Conservation (phyloP, 257 asterid species). For the Ballota nigra region DNA sequence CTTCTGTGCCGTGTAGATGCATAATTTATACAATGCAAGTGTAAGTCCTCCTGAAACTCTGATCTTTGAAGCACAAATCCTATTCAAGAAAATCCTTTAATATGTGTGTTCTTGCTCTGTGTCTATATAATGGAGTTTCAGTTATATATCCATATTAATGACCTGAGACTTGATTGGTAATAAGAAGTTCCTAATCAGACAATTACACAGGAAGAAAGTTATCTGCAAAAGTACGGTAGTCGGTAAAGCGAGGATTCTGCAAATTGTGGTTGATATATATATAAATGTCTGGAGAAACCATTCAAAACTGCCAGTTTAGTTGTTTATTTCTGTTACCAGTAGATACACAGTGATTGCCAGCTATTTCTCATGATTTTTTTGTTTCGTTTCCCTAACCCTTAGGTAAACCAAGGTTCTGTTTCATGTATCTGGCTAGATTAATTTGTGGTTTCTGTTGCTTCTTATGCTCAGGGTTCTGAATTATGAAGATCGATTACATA, state of each 20-base stretch:
- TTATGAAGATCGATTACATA: conserved; percentile 3
- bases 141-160: background rate
- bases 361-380: background rate
- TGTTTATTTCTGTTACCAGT: background rate
- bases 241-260: background rate
- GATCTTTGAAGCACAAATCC: background rate
- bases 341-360: background rate
- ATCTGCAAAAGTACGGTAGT: background rate
- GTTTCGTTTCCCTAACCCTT: background rate
- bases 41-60: background rate
- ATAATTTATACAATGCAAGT: background rate
- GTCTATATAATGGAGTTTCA: background rate
- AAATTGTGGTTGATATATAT: background rate
- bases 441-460: background rate
- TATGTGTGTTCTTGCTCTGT: no score
- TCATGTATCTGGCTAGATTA: background rate
- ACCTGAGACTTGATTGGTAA: background rate
- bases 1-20: background rate
- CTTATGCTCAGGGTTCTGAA: background rate
- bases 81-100: no score
- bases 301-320: background rate
- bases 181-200: background rate
- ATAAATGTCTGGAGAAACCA: background rate
- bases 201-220: background rate
- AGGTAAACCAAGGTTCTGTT: background rate